A percentile compares a stretch with the other conserved stretches of the same genome.
Conservation (phyloP, 2,329 filamentous ascomycete genomes). For the Volutella citrinella region DNA sequence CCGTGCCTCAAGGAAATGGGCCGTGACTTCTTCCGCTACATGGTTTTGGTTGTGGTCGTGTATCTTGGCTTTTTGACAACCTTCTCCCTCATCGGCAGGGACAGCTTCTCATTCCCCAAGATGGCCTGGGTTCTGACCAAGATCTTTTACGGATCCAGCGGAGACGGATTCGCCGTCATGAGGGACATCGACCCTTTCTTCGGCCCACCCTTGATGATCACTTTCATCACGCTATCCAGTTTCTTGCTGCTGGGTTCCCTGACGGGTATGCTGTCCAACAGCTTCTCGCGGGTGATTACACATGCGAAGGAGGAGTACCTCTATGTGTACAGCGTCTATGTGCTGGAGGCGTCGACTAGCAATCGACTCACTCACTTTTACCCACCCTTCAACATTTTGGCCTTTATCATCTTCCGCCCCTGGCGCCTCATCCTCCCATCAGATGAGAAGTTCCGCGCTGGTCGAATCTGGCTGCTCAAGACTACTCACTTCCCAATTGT, state of each 20-base stretch:
- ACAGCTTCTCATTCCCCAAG: conserved; percentile 58
- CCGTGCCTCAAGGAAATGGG: conserved; percentile 93
- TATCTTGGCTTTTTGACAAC: conserved; percentile 90
- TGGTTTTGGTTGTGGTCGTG: conserved; percentile 74
- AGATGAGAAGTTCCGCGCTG: conserved; percentile 59
- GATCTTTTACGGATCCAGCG: conserved; percentile 77
- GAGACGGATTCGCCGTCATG: conserved; percentile 70
- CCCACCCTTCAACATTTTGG: conserved; percentile 71
- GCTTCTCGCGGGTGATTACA: conserved; percentile 62
- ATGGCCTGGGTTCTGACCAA: conserved; percentile 78
- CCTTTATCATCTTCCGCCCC: conserved; percentile 68
- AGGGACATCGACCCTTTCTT: conserved; percentile 56
- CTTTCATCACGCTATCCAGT: conserved; percentile 75
- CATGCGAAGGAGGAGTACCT: conserved; percentile 73
- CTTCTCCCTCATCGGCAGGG: conserved; percentile 73
- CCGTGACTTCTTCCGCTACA: conserved; percentile 85
- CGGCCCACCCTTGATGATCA: conserved; percentile 61
- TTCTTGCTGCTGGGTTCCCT: conserved; percentile 77
- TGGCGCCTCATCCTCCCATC: conserved; percentile 66
- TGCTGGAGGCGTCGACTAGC: conserved; percentile 64
- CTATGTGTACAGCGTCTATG: conserved; percentile 69
- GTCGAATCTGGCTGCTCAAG: conserved; percentile 61
- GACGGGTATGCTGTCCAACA: conserved; percentile 76
- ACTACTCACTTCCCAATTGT: conserved; percentile 67
- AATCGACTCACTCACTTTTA: conserved; percentile 69